Evolutionary conservation across 371 early-diverging fungal genomes (phyloP).

Genomic region (Lichtheimia corymbifera): DNA sequence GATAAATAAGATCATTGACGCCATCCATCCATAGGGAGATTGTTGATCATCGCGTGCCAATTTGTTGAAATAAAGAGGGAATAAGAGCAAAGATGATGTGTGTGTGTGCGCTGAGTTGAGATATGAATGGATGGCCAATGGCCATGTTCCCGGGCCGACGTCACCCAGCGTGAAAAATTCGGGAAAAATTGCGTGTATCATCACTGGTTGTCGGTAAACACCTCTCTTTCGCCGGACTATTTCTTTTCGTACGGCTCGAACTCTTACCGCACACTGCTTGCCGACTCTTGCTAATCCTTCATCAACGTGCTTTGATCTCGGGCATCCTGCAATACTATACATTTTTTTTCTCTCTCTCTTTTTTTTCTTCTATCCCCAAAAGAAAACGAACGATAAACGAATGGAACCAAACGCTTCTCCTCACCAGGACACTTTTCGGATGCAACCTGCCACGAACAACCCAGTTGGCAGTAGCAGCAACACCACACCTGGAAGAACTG

Average conservation of each 20-base stretch:
- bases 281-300: constrained; percentile 1
- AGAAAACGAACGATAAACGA: not conserved
- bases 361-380: not conserved
- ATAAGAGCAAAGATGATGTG: too few species aligned
- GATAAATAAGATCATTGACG: not conserved
- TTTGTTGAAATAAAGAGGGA: not conserved
- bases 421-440: constrained; percentile 15
- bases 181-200: too few species aligned
- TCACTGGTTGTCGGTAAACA: not conserved
- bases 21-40: constrained; percentile 10
- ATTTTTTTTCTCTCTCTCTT: constrained; percentile 5
- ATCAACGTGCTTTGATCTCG: not conserved
- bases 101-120: too few species aligned
- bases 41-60: constrained; percentile 6
- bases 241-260: constrained; percentile 19
- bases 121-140: too few species aligned
- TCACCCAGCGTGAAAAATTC: too few species aligned
- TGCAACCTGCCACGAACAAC: constrained; percentile 7
- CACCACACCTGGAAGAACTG: not conserved
- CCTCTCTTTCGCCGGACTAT: constrained; percentile 17
- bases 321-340: not conserved
- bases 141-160: too few species aligned
- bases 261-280: not conserved
- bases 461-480: not conserved
- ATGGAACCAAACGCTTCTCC: constrained; percentile 16